A percentile compares a stretch with the other conserved stretches of the same genome.
Evolutionary conservation across 108 stramenopile genomes (phyloP).

Genomic region (Asterionellopsis glacialis): DNA sequence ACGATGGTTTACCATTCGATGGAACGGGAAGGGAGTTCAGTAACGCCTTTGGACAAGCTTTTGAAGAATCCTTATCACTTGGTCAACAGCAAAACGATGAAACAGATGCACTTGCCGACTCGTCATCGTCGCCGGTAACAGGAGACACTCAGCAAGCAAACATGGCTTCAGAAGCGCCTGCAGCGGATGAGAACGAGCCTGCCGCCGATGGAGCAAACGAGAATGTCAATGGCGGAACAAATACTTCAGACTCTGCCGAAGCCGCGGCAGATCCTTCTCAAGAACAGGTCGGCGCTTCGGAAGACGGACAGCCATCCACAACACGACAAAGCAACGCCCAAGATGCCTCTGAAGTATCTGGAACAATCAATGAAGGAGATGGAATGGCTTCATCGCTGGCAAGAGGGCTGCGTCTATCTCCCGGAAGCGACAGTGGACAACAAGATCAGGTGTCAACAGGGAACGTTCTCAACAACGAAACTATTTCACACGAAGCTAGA

Average conservation of each 20-base stretch:
- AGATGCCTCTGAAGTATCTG: neutral
- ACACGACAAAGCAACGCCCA: neutral
- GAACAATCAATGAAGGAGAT: constrained; percentile 27
- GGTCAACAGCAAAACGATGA: neutral
- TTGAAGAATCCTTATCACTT: constrained; percentile 27
- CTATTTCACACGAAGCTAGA: too few species aligned
- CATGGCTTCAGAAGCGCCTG: neutral
- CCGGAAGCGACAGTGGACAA: constrained; percentile 9
- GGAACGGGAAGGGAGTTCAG: constrained; percentile 52
- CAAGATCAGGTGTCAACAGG: too few species aligned
- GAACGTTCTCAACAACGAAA: too few species aligned
- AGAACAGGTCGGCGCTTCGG: too few species aligned
- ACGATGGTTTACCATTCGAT: constrained; percentile 69
- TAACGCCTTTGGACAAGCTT: constrained; percentile 52
- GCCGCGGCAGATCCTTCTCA: too few species aligned
- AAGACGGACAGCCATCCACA: neutral
- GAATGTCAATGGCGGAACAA: neutral
- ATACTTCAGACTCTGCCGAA: neutral
- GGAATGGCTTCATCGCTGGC: constrained; percentile 49
- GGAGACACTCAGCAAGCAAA: neutral
- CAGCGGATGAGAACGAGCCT: neutral
- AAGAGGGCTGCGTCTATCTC: constrained; percentile 47
- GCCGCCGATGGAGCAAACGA: neutral
- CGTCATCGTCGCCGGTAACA: neutral
- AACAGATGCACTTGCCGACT: neutral